Evolutionary conservation across 2,329 filamentous ascomycete species (phyloP), one percentile per base, ranked within the genome.

Genomic region (Apiospora hydei): DNA sequence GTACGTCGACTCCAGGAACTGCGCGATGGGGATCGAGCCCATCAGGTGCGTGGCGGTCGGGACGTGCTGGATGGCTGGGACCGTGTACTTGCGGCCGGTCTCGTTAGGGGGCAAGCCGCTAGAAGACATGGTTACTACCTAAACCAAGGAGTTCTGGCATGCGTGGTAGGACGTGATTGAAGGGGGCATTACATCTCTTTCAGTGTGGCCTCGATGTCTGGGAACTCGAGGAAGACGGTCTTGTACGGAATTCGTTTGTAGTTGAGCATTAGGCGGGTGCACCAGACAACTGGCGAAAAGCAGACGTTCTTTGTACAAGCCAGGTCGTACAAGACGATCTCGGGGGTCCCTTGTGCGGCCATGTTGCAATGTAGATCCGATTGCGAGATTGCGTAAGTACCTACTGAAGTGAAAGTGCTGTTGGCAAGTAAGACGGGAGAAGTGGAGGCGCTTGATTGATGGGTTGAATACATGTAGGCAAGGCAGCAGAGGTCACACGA

Each of bases 211-310:
- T 83, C 82, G 73, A 85, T 84, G 67, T 85, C 83, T 0, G 80
- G 81, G 70, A 84, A 84, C 71, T 84, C 83, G 41, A 85, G 79
- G 69, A 84, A 85, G 70, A 83, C 68, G 10, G 82, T 84, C 53
- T 69, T 78, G 75, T 84, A 84, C 24, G 83, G 78, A 41, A 85
- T 80, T 1, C 77, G 67, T 75, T 85, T 85, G 70, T 84, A 85
- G 74, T 84, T 84, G 24, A 85, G 82, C 78, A 85, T 80, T 26
- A 85, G 76, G 71, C 84, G 83, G 74, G 83, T 83, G 69, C 82
- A 81, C 82, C 83, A 85, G 71, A 83, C 82, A 49, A 75, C 75
- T 4, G 83, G 83, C 53, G 83, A 84, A 77, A 85, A 84, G 76
- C 83, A 83, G 72, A 81, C 74, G 69, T 80, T 77, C 74, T 83